Conservation (phyloP, 176 grass and related monocot species). For the Aegilops speltoides region DNA sequence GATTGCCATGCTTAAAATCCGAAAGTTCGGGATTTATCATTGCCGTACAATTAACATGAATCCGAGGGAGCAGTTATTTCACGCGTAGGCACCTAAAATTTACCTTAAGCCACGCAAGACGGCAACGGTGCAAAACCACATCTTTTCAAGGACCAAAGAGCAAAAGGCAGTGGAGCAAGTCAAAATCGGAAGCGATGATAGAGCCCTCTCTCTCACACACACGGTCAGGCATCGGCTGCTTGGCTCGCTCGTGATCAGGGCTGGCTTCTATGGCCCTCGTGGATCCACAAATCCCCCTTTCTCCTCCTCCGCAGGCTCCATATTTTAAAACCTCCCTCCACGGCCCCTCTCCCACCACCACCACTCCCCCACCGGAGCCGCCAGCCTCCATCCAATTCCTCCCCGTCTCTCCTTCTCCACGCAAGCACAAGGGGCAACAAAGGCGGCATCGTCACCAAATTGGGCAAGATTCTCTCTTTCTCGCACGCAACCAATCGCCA, state of each 20-base stretch:
- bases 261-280: conserved; percentile 34
- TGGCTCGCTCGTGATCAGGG: not conserved
- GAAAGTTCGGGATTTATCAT: no score
- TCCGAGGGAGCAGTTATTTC: no score
- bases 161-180: not conserved
- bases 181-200: not conserved
- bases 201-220: not conserved
- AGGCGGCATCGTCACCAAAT: conserved; percentile 1
- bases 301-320: conserved; percentile 31
- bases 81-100: no score
- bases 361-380: not conserved
- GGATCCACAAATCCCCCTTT: conserved; percentile 26
- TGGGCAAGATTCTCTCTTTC: not conserved
- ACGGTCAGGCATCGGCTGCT: not conserved
- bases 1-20: no score
- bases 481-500: conserved; percentile 34
- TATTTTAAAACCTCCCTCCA: conserved; percentile 34
- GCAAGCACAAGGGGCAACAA: not conserved
- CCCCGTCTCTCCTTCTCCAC: not conserved
- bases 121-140: not conserved
- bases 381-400: not conserved
- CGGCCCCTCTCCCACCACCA: conserved; percentile 11
- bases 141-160: not conserved
- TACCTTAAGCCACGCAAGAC: no score
- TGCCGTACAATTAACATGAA: no score